A percentile compares a stretch with the other conserved stretches of the same genome.
Evolutionary conservation across 805 yeast species (phyloP).

Genomic region (Schwanniomyces yamadae): DNA sequence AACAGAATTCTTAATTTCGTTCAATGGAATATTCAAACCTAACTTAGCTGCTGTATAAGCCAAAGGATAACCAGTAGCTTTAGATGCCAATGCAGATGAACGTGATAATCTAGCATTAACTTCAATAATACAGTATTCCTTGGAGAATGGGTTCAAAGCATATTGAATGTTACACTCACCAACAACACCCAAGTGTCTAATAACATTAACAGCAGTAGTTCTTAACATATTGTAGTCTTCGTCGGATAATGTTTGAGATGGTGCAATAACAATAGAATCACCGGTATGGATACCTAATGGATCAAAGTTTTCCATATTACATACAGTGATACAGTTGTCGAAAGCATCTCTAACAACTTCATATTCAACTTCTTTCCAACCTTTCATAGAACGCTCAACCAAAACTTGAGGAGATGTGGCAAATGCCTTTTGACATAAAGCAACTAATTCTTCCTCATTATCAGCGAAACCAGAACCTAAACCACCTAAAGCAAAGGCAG

Average conservation of each 20-base stretch:
- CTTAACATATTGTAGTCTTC: conserved; percentile 97
- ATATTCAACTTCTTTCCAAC: conserved; percentile 98
- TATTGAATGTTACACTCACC: conserved; percentile 99
- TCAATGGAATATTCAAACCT: conserved; percentile 88
- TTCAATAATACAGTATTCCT: conserved; percentile 95
- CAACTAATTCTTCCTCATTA: conserved; percentile 77
- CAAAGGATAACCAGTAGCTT: conserved; percentile 97
- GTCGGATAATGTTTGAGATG: conserved; percentile 94
- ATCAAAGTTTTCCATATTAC: conserved; percentile 99
- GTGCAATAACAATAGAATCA: conserved; percentile 98
- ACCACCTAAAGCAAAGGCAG: conserved; percentile 97
- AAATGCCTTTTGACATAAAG: conserved; percentile 85
- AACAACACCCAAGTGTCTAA: conserved; percentile 96
- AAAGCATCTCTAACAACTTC: conserved; percentile 97
- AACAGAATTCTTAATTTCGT: conserved; percentile 89
- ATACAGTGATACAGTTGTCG: conserved; percentile 97
- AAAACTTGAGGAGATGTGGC: conserved; percentile 95
- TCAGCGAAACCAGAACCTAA: conserved; percentile 97
- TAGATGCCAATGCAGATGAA: conserved; percentile 98
- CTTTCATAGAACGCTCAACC: conserved; percentile 95
- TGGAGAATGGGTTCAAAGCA: conserved; percentile 89
- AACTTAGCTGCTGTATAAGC: conserved; percentile 98
- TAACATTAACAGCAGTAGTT: conserved; percentile 95
- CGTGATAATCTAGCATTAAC: conserved; percentile 97
- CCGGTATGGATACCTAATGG: conserved; percentile 99